phyloP scores from a whole-genome alignment of 257 asterid genomes.

The Petunia axillaris region DNA sequence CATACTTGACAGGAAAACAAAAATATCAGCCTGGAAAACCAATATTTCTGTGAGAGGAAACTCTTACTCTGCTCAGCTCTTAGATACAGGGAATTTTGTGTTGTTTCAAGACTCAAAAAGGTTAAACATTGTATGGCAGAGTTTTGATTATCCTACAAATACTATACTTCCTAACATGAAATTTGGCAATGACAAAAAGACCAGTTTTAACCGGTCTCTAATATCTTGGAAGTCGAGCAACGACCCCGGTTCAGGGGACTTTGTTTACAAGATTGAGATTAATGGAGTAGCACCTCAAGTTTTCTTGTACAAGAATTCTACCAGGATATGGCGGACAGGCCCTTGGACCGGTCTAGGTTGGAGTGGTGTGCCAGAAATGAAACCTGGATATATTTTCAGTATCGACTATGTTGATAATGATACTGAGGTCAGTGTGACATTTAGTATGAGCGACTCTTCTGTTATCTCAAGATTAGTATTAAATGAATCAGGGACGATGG shows the following conservation, averaged over 20 bases:
- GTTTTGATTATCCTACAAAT: constrained; percentile 26
- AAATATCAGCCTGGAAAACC: not conserved
- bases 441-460: not conserved
- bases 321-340: constrained; percentile 19
- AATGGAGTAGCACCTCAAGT: not conserved
- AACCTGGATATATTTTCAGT: not conserved
- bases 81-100: constrained; percentile 17
- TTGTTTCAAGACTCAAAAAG: not conserved
- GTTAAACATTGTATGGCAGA: constrained; percentile 18
- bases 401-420: constrained; percentile 10
- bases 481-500: constrained; percentile 15
- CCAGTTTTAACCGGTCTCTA: not conserved
- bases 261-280: not conserved
- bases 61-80: not conserved
- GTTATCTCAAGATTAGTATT: constrained; percentile 17
- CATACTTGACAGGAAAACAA: not conserved
- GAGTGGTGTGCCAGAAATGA: constrained; percentile 21
- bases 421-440: not conserved
- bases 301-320: constrained; percentile 13
- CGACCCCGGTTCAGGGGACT: constrained; percentile 10
- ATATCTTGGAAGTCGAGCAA: constrained; percentile 8
- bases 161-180: constrained; percentile 22
- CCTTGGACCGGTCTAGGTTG: constrained; percentile 17
- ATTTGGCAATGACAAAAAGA: not conserved
- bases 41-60: not conserved